A percentile compares a stretch with the other conserved stretches of the same genome.
Conservation (phyloP, 495 filamentous ascomycete species). For the Talaromyces trachyspermus region DNA sequence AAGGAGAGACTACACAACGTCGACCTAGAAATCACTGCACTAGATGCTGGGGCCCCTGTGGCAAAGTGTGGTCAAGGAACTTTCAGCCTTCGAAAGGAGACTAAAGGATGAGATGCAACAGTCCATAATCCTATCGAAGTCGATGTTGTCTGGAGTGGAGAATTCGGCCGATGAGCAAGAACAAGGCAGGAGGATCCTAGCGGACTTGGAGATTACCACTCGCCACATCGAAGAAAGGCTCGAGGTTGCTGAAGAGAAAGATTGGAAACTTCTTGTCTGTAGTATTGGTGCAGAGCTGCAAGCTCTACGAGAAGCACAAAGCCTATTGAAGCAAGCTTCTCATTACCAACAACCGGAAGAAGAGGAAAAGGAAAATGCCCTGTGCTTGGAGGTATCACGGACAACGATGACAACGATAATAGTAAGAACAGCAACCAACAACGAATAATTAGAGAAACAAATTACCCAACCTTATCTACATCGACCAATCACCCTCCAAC, state of each 20-base stretch:
- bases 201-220: constrained; percentile 36
- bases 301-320: constrained; percentile 64
- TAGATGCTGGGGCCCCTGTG: constrained; percentile 83
- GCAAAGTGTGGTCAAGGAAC: constrained; percentile 57
- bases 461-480: too few species aligned
- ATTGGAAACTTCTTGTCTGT: constrained; percentile 84
- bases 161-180: constrained; percentile 10
- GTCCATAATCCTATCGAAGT: constrained; percentile 8
- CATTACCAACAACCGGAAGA: constrained; percentile 12
- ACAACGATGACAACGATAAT: too few species aligned
- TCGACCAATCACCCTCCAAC: background rate
- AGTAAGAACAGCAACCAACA: background rate
- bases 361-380: background rate
- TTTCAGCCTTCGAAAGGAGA: constrained; percentile 60
- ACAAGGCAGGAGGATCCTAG: constrained; percentile 28
- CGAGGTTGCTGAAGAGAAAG: constrained; percentile 38
- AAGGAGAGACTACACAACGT: constrained; percentile 51
- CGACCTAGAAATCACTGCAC: constrained; percentile 60
- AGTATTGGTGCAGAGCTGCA: constrained; percentile 85
- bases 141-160: background rate
- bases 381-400: too few species aligned
- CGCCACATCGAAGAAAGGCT: constrained; percentile 30
- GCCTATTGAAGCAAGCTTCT: constrained; percentile 53
- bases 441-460: too few species aligned
- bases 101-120: constrained; percentile 50